A percentile compares a stretch with the other conserved stretches of the same genome.
phyloP scores from a whole-genome alignment of 164 flowering plant species.

The Sedum album region DNA sequence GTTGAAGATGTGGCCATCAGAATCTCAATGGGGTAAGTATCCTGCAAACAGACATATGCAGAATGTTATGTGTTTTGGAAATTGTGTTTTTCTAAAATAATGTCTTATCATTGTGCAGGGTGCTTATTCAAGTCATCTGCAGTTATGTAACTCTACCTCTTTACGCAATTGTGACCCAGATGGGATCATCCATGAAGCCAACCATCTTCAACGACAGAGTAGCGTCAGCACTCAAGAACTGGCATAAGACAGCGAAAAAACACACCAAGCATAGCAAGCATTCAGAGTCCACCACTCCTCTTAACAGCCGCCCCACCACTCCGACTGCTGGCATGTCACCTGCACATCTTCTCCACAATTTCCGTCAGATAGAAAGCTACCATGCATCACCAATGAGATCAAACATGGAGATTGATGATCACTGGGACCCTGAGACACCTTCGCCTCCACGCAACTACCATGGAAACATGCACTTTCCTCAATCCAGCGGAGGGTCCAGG shows the following conservation, averaged over 20 bases:
- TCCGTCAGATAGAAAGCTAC: slow-evolving; percentile 15
- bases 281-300: slow-evolving; percentile 24
- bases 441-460: slow-evolving; percentile 7
- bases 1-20: not conserved
- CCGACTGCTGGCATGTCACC: slow-evolving; percentile 42
- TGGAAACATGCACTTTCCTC: slow-evolving; percentile 5
- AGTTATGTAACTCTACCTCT: slow-evolving; percentile 3
- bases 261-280: slow-evolving; percentile 5
- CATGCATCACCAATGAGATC: slow-evolving; percentile 20
- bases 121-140: not conserved
- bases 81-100: not conserved
- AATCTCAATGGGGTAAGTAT: slow-evolving; percentile 1
- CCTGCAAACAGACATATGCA: not conserved
- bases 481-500: slow-evolving; percentile 3
- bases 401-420: slow-evolving; percentile 18
- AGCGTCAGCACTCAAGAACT: slow-evolving; percentile 6
- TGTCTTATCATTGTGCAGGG: not conserved
- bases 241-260: slow-evolving; percentile 9
- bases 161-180: slow-evolving; percentile 4
- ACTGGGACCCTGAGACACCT: slow-evolving; percentile 18
- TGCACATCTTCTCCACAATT: slow-evolving; percentile 20
- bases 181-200: slow-evolving; percentile 1
- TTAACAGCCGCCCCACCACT: slow-evolving; percentile 32
- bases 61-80: not conserved
- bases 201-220: slow-evolving; percentile 9